phyloP scores from a whole-genome alignment of 371 early-diverging fungal species.

The Mortierella sp. region DNA sequence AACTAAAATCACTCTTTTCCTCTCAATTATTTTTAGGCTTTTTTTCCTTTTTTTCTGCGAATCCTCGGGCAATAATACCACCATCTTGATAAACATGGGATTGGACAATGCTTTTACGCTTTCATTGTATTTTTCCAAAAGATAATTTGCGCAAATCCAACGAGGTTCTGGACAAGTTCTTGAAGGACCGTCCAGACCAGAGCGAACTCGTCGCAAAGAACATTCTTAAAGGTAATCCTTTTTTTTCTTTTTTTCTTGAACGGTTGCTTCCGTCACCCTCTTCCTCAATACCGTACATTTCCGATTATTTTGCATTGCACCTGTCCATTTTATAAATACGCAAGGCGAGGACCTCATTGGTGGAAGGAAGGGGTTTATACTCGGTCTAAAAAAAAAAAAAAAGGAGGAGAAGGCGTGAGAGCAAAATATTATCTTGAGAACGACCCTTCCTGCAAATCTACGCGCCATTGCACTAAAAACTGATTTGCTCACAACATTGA shows the following conservation, averaged over 20 bases:
- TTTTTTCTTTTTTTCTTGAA: neutral
- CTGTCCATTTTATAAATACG: neutral
- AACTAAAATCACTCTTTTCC: neutral
- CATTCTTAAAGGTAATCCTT: slow-evolving; percentile 72
- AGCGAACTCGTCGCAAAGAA: slow-evolving; percentile 77
- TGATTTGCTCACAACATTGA: slow-evolving; percentile 80
- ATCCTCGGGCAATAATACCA: neutral
- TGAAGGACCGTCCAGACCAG: slow-evolving; percentile 72
- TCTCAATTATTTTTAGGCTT: neutral
- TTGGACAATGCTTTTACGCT: neutral
- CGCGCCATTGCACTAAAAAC: no score
- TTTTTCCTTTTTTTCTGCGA: neutral
- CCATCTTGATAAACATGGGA: neutral
- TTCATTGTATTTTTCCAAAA: neutral
- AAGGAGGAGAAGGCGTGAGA: slow-evolving; percentile 17
- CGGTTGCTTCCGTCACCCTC: neutral
- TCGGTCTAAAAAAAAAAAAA: neutral
- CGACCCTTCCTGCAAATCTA: no score
- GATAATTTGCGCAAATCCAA: slow-evolving; percentile 44
- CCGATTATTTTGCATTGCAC: neutral
- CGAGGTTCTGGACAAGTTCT: slow-evolving; percentile 63
- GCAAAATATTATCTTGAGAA: slow-evolving; percentile 9
- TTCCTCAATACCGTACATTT: no score
- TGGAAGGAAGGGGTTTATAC: no score
- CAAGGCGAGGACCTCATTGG: neutral